A percentile compares a stretch with the other conserved stretches of the same genome.
Evolutionary conservation across 2,329 filamentous ascomycete genomes (phyloP).

Genomic region (Tolypocladium pustulatum): DNA sequence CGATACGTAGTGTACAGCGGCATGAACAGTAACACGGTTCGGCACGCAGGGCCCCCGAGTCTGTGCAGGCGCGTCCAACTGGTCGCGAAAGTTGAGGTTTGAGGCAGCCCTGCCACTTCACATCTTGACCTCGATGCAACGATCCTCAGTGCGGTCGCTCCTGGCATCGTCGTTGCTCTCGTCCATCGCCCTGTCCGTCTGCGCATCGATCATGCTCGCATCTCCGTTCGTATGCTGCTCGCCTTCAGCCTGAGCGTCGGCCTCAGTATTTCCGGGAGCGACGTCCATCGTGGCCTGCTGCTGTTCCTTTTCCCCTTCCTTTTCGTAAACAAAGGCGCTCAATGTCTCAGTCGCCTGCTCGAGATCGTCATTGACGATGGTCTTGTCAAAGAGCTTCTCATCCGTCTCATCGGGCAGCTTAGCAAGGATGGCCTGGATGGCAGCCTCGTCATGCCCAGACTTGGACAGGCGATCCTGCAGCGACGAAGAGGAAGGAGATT

Average conservation of each 20-base stretch:
- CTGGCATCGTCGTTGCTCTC: not conserved
- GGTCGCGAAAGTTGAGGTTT: not conserved
- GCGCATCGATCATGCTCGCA: constrained; percentile 7
- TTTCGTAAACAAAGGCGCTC: constrained; percentile 16
- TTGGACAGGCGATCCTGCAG: constrained; percentile 17
- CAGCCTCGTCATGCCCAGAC: constrained; percentile 12
- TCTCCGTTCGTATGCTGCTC: constrained; percentile 1
- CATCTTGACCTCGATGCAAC: constrained; percentile 1
- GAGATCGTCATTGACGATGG: constrained; percentile 16
- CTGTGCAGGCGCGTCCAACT: not conserved
- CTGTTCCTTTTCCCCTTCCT: constrained; percentile 4
- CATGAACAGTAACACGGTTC: not conserved
- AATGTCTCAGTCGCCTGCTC: constrained; percentile 13
- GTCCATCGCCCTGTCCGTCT: not conserved
- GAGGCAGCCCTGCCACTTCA: not conserved
- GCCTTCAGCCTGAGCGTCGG: not conserved
- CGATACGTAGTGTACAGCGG: not conserved
- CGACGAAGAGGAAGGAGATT: constrained; percentile 23
- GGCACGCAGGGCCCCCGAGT: not conserved
- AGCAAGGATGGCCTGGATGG: constrained; percentile 13
- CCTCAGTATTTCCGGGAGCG: not conserved
- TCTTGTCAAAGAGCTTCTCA: constrained; percentile 16
- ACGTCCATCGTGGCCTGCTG: constrained; percentile 5
- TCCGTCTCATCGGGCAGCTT: constrained; percentile 13
- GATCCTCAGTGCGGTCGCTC: not conserved